Percentiles rank a stretch among this genome's conserved stretches.
Evolutionary conservation across 2,329 filamentous ascomycete genomes (phyloP).

Genomic region (Xylariaceae sp.): DNA sequence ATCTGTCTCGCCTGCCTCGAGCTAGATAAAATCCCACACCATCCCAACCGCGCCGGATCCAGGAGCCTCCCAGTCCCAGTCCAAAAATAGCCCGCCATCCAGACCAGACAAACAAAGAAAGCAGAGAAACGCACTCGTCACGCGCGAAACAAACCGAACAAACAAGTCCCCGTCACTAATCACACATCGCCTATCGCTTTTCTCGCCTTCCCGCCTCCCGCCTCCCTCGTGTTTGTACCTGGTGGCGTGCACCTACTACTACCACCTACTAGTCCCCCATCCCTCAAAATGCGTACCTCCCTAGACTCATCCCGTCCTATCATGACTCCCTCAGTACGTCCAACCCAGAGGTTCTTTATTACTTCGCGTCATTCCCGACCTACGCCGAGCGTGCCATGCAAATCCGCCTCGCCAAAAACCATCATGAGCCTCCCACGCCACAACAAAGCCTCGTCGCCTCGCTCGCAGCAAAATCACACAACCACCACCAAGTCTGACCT

Average conservation of each 20-base stretch:
- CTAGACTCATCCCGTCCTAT: constrained; percentile 57
- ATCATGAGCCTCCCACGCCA: not conserved
- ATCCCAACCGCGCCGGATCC: not conserved
- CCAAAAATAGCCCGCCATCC: not conserved
- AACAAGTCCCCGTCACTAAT: not conserved
- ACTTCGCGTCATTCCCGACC: constrained; percentile 3
- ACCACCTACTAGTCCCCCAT: not conserved
- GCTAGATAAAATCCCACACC: not conserved
- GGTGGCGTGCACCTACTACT: not conserved
- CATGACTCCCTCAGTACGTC: constrained; percentile 58
- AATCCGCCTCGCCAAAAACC: constrained; percentile 11
- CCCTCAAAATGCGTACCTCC: constrained; percentile 48
- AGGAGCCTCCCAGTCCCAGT: not conserved
- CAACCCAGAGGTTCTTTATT: constrained; percentile 9
- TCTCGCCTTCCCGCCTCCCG: no score
- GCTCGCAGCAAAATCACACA: not conserved
- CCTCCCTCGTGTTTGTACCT: no score
- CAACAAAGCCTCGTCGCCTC: not conserved
- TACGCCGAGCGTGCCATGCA: not conserved
- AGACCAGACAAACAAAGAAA: not conserved
- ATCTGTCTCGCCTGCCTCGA: not conserved
- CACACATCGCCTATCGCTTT: no score
- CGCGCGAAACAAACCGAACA: not conserved
- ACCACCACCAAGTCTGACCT: not conserved
- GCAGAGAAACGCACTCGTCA: not conserved